Evolutionary conservation across 169 alveolate genomes (phyloP).

Genomic region (Plasmodium gallinaceum): DNA sequence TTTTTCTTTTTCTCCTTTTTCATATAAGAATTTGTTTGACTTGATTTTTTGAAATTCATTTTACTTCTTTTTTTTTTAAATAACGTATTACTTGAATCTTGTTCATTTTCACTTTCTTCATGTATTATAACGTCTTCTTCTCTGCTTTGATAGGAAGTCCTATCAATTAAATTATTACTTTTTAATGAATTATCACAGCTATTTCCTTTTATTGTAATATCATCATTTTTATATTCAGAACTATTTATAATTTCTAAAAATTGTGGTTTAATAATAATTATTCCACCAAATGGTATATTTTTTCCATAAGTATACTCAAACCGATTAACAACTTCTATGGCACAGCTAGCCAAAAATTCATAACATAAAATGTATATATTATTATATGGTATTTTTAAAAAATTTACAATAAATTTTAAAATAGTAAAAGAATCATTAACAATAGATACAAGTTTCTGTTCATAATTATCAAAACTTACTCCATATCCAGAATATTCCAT

Average conservation of each 20-base stretch:
- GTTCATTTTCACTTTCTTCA: not conserved
- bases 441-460: slow-evolving; percentile 57
- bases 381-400: slow-evolving; percentile 46
- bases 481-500: slow-evolving; percentile 77
- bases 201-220: not conserved
- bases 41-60: not conserved
- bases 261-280: slow-evolving; percentile 57
- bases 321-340: slow-evolving; percentile 68
- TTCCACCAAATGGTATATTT: slow-evolving; percentile 38
- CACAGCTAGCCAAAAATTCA: slow-evolving; percentile 71
- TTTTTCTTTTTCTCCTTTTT: not conserved
- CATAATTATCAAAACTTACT: slow-evolving; percentile 50
- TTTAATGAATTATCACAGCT: not conserved
- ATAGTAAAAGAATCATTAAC: slow-evolving; percentile 68
- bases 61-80: not conserved
- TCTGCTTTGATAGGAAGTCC: not conserved
- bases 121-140: slow-evolving; percentile 18
- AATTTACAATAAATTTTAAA: slow-evolving; percentile 60
- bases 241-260: slow-evolving; percentile 31
- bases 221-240: not conserved
- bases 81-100: not conserved
- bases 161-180: not conserved
- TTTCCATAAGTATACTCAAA: slow-evolving; percentile 38
- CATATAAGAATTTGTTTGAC: not conserved
- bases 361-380: slow-evolving; percentile 56